Evolutionary conservation across 306 rosid species (phyloP).

Genomic region (Comarum palustre): DNA sequence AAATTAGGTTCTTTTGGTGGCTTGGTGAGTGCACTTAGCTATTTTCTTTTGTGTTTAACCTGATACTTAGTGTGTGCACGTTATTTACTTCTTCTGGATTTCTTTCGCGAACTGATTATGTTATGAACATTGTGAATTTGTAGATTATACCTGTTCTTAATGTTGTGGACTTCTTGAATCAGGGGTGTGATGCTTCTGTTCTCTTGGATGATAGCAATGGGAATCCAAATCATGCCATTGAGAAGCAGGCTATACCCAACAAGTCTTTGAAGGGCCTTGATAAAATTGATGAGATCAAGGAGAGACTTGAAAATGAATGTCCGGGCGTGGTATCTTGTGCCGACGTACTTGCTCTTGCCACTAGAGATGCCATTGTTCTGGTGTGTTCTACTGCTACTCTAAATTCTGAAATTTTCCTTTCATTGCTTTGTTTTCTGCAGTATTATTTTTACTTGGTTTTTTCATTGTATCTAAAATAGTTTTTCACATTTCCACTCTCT

Average conservation of each 20-base stretch:
- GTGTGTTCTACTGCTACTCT: constrained; percentile 17
- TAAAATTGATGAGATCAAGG: constrained; percentile 36
- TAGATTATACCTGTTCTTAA: background rate
- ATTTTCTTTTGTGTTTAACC: background rate
- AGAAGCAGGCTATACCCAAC: constrained; percentile 76
- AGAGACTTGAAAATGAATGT: constrained; percentile 38
- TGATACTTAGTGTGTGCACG: background rate
- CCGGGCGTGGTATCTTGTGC: constrained; percentile 48
- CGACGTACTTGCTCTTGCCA: constrained; percentile 39
- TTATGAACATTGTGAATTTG: background rate
- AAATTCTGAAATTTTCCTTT: background rate
- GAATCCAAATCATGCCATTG: constrained; percentile 39
- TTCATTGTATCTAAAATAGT: background rate
- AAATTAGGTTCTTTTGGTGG: background rate
- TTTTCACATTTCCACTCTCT: background rate
- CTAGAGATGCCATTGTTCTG: constrained; percentile 44
- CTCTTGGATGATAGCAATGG: constrained; percentile 51
- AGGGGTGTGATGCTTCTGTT: constrained; percentile 54
- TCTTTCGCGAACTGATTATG: background rate
- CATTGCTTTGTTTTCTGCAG: background rate
- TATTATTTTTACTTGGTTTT: background rate
- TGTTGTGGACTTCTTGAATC: background rate
- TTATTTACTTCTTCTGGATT: background rate
- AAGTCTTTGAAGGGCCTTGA: constrained; percentile 40
- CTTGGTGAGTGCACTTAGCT: background rate